Base-by-base conservation (phyloP, 495 filamentous ascomycete genomes). In the Penicillium taxi region DNA sequence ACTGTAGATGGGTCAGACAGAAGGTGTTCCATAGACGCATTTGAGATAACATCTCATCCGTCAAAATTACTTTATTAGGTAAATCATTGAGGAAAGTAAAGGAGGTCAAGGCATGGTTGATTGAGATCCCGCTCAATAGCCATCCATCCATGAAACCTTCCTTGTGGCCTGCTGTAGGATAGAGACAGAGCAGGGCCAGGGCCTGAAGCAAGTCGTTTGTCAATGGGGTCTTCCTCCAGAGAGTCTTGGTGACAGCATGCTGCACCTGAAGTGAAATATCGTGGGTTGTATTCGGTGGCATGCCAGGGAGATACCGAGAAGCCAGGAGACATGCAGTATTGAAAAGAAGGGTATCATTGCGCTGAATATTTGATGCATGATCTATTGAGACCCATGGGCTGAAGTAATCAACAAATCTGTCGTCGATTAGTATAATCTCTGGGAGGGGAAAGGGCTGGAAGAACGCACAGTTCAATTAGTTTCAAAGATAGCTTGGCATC, bases 51-150 rank as follows among this genome's bases (percentile, higher is more conserved):
- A 52, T 53, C n/a, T 59, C 55, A 31, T 61, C 53, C 14, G 50
- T 44, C 15, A 59, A 41, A 24, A 53, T 30, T 25, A 32, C 42
- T 26, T 61, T 61, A 12, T 28, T 35, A 6, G 53, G 49, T 4
- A 34, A 26, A 18, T 38, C 41, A 32, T 56, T 55, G 20, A 63
- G 47, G 26, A 63, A 61, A 15, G 42, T 44, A 42, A 65, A 61
- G 19, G 59, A 54, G 21, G 51, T 44, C 7, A 59, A 48, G 14
- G 59, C 59, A 49, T 66, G 62, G 36, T 66, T 59, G 41, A 66
- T 60, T 16, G 59, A 59, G 43, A 60, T 58, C 48, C 59, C 59
- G 46, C 62, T 66, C 52, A 66, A 37, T 21, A 66, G 50, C 62
- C 62, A 66, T 50, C 58, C 59, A 30, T 66, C 62, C 43, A 66